Base-by-base conservation (phyloP, 805 yeast genomes). In the Starmerella apicola region DNA sequence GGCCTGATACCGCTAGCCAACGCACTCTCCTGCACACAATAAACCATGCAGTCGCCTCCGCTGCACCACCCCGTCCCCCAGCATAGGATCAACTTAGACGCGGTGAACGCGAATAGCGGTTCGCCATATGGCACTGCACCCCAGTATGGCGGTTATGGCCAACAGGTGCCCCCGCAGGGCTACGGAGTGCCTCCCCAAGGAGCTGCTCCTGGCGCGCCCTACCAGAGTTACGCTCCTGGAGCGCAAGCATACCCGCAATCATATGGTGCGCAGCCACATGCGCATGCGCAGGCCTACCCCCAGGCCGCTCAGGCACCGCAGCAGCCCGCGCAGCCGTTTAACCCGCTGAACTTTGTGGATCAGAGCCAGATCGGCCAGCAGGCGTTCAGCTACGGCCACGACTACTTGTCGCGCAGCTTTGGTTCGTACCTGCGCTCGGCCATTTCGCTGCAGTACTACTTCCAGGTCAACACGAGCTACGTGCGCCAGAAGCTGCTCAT, bases 391-490 rank as follows among this genome's bases (percentile, higher is more conserved):
- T 81, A 83, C 23, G 83, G 91, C 19, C 82, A 81, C 51, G 78
- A 78, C 46, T 81, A 81, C 60, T 60, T 84, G 57, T 81, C 81
- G 50, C 78, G 77, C 45, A 83, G 81, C 59, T 55, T 75, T 39
- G 69, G 70, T 41, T 66, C 65, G 47, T 68, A 67, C 46, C 66
- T 71, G 22, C 32, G 34, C n/a, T 60, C 67, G 15, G 60, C 69
- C 20, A 58, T 69, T 15, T 77, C 81, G 40, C 62, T 91, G 51
- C 78, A 84, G 49, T 81, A 78, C 62, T 86, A 86, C 61, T 93
- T 91, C 67, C 83, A 82, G 60, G 95, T 91, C 16, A 79, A 94
- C 34, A 93, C 88, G 58, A 65, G 76, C 4, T 93, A 88, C 54
- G 98, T 91, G 12, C 56, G 80, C 45, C 67, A 67, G 26, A 91